These are phyloP conservation scores for Chaetothyriales sp. DNA, from an alignment of 2,329 filamentous ascomycete genomes.

Conservation along the genomic window DNA sequence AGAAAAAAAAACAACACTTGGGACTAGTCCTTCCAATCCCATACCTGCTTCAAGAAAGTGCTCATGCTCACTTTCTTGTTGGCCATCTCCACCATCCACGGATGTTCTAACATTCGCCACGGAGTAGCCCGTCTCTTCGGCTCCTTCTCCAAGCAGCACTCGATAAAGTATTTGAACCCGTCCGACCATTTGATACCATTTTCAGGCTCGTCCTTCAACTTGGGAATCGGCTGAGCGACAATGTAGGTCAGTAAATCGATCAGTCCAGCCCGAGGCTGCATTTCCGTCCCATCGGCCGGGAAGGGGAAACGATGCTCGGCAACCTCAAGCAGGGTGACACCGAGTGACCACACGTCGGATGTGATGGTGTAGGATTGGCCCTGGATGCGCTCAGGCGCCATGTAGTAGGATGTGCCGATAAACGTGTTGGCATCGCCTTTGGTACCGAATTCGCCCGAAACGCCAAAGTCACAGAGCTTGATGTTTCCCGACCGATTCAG, in stretches of 20 bases:
- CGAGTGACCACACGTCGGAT: conserved; percentile 94
- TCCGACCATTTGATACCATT: conserved; percentile 87
- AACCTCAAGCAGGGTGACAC: conserved; percentile 95
- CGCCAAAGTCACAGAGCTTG: conserved; percentile 96
- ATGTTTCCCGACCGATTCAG: conserved; percentile 84
- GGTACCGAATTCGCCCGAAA: conserved; percentile 93
- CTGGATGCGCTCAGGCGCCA: conserved; percentile 96
- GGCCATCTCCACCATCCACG: conserved; percentile 96
- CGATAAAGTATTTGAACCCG: conserved; percentile 98
- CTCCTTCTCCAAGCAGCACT: conserved; percentile 96
- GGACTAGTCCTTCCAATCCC: conserved; percentile 72
- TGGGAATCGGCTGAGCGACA: conserved; percentile 85
- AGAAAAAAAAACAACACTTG: no score
- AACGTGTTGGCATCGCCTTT: conserved; percentile 98
- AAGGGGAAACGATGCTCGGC: conserved; percentile 97
- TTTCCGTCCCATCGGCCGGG: conserved; percentile 87
- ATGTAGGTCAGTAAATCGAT: conserved; percentile 97
- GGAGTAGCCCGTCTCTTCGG: conserved; percentile 72
- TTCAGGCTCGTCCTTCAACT: conserved; percentile 84
- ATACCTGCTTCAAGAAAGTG: conserved; percentile 83
- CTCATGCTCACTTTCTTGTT: conserved; percentile 95
- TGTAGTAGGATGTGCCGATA: conserved; percentile 97
- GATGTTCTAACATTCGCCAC: conserved; percentile 98
- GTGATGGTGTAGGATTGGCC: conserved; percentile 97
- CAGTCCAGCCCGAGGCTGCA: conserved; percentile 79